Base-by-base conservation (phyloP, 768 basidiomycete genomes). In the Dacryopinax primogenitus region DNA sequence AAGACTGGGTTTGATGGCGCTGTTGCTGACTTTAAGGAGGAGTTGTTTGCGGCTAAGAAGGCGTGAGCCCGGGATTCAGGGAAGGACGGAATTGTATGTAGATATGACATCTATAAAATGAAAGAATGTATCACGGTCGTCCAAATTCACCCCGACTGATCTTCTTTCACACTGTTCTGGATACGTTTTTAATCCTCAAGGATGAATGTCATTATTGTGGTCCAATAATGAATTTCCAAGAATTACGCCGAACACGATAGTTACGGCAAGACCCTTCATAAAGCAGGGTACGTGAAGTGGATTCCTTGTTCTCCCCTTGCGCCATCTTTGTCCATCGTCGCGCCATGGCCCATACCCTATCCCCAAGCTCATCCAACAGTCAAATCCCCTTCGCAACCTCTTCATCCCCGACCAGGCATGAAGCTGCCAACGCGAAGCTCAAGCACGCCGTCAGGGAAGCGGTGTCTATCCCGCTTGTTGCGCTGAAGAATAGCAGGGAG, bases 1-100 rank as follows among this genome's bases (percentile, higher is more conserved):
- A 32, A 58, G 26, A 58, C 26, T 13, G 51, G 51, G 26, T 58
- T 58, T 30, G 51, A 58, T 30, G 51, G 51, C 18, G 51, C 51
- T 58, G 51, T 58, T 13, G 51, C 51, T 3, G 51, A 58, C 51
- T 58, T 58, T 58, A 58, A 58, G 51, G 51, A 58, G 51, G 51
- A 58, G 51, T 21, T 58, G 51, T 21, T 58, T 3, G 51, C 51
- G 23, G 51, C 51, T 58, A 58, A 58, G 51, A 58, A 58, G 51
- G 51, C 51, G 3, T 58, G 51, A 58, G 51, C 9, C 11, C 18
- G 21, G 11, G 51, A 58, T 13, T 6, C 23, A 18, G 7, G 4
- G 41, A n/a, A n/a, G 18, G 41, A 44, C 18, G 41, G 41, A 44
- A n/a, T 39, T 11, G 37, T 13, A 58, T 58, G 51, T 58, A 32